phyloP scores from a whole-genome alignment of 345 rosid genomes.

The Dipteronia sinensis region DNA sequence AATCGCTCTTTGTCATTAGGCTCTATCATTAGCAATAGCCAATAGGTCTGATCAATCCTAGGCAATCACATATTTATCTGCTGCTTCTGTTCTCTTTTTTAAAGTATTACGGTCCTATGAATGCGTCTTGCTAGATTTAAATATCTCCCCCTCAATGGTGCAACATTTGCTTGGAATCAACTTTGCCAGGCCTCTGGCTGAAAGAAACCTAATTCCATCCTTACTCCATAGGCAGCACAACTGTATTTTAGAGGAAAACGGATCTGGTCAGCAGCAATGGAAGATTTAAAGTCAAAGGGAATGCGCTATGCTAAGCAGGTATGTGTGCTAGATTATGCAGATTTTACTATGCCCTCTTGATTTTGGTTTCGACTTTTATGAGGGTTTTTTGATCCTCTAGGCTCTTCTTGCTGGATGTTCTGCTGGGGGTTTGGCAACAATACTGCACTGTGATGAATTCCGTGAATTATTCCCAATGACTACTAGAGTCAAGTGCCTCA shows the following conservation, averaged over 20 bases:
- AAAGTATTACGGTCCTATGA: not conserved
- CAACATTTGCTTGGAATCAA: not conserved
- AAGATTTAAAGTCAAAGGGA: conserved; percentile 49
- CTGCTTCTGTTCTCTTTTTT: not conserved
- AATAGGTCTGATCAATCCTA: not conserved
- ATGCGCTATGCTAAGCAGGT: conserved; percentile 59
- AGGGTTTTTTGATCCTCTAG: conserved; percentile 21
- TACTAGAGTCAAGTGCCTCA: conserved; percentile 59
- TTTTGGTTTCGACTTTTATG: not conserved
- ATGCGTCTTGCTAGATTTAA: not conserved
- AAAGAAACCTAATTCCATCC: not conserved
- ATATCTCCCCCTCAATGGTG: not conserved
- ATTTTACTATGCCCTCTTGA: not conserved
- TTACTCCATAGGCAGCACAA: conserved; percentile 28
- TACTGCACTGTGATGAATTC: conserved; percentile 54
- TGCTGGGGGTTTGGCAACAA: conserved; percentile 59
- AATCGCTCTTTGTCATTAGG: not conserved
- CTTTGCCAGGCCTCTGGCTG: not conserved
- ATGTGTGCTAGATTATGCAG: not conserved
- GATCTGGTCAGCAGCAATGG: conserved; percentile 54
- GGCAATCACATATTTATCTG: not conserved
- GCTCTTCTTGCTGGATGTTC: conserved; percentile 70
- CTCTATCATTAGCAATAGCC: not conserved
- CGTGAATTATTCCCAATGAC: conserved; percentile 39
- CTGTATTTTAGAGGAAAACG: conserved; percentile 56